These are phyloP conservation scores for Leonotis leonurus DNA, from an alignment of 257 asterid genomes.

Conservation along the genomic window DNA sequence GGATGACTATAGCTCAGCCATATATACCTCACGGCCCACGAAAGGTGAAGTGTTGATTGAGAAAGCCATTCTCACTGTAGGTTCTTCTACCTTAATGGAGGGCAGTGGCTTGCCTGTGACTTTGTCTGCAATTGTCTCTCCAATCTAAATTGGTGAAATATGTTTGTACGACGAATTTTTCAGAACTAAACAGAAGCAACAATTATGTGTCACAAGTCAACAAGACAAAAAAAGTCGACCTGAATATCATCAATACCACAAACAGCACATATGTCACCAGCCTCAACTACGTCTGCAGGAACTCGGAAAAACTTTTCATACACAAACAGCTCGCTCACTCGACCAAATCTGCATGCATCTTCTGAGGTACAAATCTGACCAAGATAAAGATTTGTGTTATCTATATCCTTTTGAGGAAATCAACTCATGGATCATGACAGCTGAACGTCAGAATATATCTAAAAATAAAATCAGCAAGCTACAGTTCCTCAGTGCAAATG, in stretches of 20 bases:
- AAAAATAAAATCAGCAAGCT: background rate
- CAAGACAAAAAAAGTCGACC: constrained; percentile 32
- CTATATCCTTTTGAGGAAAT: constrained; percentile 7
- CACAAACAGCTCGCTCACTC: constrained; percentile 86
- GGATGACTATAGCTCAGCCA: background rate
- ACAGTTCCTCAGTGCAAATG: background rate
- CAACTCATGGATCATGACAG: constrained; percentile 7
- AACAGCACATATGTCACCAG: constrained; percentile 98
- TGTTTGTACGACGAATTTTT: constrained; percentile 4
- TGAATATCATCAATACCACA: constrained; percentile 89
- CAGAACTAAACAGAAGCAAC: background rate
- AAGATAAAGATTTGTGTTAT: constrained; percentile 13
- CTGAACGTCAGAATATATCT: background rate
- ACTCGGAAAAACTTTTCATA: constrained; percentile 84
- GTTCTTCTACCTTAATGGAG: constrained; percentile 86
- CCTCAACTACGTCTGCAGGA: constrained; percentile 76
- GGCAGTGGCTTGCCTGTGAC: constrained; percentile 77
- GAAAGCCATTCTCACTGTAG: constrained; percentile 97
- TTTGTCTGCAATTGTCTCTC: constrained; percentile 97
- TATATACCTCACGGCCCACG: constrained; percentile 96
- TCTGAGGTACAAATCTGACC: constrained; percentile 80
- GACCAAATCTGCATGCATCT: constrained; percentile 69
- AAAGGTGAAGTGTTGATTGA: constrained; percentile 94
- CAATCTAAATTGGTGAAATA: constrained; percentile 50
- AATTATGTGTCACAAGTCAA: background rate